Evolutionary conservation across 2,329 filamentous ascomycete genomes (phyloP).

Genomic region (Aspergillus phoenicis): DNA sequence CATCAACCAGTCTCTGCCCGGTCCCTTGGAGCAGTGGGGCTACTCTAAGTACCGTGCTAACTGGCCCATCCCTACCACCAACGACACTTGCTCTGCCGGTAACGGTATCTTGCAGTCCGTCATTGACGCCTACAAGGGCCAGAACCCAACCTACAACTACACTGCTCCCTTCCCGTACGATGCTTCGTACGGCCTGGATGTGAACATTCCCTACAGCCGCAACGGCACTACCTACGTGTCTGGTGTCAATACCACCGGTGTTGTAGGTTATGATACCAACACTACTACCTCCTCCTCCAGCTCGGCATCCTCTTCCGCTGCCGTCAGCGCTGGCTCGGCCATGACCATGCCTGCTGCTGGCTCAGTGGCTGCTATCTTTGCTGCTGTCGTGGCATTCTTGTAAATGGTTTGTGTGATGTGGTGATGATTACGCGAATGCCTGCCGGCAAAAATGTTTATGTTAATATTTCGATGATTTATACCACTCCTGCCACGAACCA

Average conservation of each 20-base stretch:
- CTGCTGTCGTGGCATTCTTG: neutral
- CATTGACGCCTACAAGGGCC: constrained; percentile 29
- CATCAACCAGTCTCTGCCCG: constrained; percentile 59
- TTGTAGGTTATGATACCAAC: neutral
- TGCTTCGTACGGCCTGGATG: constrained; percentile 19
- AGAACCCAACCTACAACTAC: constrained; percentile 34
- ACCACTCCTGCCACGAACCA: neutral
- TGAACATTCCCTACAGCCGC: constrained; percentile 13
- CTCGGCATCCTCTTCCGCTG: neutral
- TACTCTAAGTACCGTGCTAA: constrained; percentile 25
- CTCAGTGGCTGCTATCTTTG: neutral
- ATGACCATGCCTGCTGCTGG: neutral
- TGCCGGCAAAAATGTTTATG: neutral
- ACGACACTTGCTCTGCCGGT: constrained; percentile 34
- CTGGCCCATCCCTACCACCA: constrained; percentile 33
- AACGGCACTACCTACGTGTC: constrained; percentile 7
- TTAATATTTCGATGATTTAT: neutral
- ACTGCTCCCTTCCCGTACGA: constrained; percentile 32
- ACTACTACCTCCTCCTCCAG: neutral
- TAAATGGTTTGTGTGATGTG: neutral
- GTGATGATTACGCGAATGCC: neutral
- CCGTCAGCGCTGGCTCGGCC: neutral
- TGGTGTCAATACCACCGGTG: constrained; percentile 1
- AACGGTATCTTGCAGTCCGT: constrained; percentile 33
- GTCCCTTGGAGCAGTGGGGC: constrained; percentile 34